Evolutionary conservation across 2,329 filamentous ascomycete species (phyloP), one percentile per base, ranked within the genome.

Genomic region (Pseudomassariella vexata): DNA sequence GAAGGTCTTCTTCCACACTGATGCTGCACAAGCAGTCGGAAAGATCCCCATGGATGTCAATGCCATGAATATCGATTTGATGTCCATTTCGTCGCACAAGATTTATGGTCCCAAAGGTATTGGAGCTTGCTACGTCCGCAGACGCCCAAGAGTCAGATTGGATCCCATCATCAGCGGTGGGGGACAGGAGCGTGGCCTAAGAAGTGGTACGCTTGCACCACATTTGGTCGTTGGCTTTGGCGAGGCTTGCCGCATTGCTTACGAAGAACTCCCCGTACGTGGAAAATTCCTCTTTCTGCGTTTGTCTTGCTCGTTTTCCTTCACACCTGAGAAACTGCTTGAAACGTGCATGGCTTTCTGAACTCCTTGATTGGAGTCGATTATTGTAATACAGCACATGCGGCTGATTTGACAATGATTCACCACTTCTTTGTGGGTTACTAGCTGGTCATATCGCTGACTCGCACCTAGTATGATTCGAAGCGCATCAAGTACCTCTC

Each of bases 41-140:
- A 98, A 98, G 70, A 95, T 98, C 30, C 87, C 89, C 0, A 67
- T 98, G 28, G 88, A 95, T 50, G 92, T 98, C 53, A 95, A 96
- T 60, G 85, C 86, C 61, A 90, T 95, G 87, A 94, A 95, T 60
- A 82, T 98, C 44, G 92, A 98, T 56, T 66, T 98, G 53, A 95
- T 98, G 90, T 96, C 90, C 19, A 95, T 98, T 39, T 96, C 92
- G 7, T 89, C 86, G 19, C 92, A 98, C 66, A 98, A 98, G 65
- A 94, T 98, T 34, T 98, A 98, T 56, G 92, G 92, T 17, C 92
- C 92, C 33, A 98, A 95, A 70, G 92, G 92, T 20, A 85, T 98
- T 36, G 92, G 92, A 37, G 92, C 92, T 37, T 98, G 92, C 65
- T 98, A 90, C 53, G 86, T 98, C 29, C 83, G 92, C 52, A 79